A percentile compares a stretch with the other conserved stretches of the same genome.
Conservation (phyloP, 768 basidiomycete genomes). For the Sutorius australiensis region DNA sequence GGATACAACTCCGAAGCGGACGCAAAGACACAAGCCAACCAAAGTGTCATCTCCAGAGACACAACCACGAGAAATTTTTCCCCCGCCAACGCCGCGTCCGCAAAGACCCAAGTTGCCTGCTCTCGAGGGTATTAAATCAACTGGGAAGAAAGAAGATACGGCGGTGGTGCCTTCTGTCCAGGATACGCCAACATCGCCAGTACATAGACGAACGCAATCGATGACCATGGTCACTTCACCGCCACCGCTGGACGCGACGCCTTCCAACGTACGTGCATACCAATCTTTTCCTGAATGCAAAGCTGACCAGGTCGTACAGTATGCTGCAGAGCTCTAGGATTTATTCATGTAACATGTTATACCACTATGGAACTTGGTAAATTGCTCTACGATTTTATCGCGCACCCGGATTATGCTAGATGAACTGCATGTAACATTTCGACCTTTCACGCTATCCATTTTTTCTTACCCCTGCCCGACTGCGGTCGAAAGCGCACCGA, state of each 20-base stretch:
- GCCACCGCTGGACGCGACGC: constrained; percentile 5
- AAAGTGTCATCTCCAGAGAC: constrained; percentile 1
- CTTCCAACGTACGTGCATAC: constrained; percentile 12
- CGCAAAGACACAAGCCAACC: constrained; percentile 7
- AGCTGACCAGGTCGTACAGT: constrained; percentile 11
- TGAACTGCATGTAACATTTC: constrained; percentile 17
- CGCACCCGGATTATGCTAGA: constrained; percentile 2
- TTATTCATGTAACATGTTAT: neutral
- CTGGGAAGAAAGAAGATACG: neutral
- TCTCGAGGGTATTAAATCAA: neutral
- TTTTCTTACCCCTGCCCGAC: neutral
- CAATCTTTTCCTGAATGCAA: neutral
- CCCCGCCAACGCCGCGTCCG: neutral
- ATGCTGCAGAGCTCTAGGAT: constrained; percentile 25
- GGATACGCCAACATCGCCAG: constrained; percentile 6
- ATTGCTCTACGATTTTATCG: neutral
- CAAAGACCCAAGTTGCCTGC: neutral
- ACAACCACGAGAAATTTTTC: neutral
- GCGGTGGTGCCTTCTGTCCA: neutral
- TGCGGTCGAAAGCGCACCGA: neutral
- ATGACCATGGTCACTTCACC: constrained; percentile 24
- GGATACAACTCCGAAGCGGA: constrained; percentile 3
- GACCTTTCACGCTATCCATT: constrained; percentile 11
- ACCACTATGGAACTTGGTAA: constrained; percentile 5
- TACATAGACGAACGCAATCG: constrained; percentile 27